Conservation (phyloP, 768 basidiomycete species). For the Lactifluus pinguis region DNA sequence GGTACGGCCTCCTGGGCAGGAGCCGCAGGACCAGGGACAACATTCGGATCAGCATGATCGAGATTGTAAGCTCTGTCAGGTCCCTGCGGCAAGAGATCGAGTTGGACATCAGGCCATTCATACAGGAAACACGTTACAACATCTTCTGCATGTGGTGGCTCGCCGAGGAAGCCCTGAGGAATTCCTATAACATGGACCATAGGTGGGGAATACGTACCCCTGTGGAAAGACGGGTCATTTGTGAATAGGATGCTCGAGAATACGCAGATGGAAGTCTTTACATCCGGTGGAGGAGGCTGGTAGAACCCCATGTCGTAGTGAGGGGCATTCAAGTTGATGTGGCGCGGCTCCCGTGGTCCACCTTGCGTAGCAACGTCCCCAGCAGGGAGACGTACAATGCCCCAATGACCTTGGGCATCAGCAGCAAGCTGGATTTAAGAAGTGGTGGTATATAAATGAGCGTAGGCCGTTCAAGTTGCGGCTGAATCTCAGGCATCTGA, state of each 20-base stretch:
- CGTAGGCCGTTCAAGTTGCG: background rate
- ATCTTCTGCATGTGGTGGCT: no score
- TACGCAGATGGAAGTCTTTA: background rate
- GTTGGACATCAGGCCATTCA: background rate
- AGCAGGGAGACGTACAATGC: background rate
- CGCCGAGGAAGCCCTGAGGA: background rate
- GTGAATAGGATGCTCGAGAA: background rate
- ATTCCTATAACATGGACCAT: background rate
- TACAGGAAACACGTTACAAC: background rate
- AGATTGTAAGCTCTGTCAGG: background rate
- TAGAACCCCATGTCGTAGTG: background rate
- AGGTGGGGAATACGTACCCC: background rate
- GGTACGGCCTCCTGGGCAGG: background rate
- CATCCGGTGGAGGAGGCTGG: background rate
- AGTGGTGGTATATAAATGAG: slow-evolving; percentile 30
- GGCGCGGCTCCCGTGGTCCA: background rate
- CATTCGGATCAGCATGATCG: background rate
- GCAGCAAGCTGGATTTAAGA: background rate
- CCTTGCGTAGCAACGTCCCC: background rate
- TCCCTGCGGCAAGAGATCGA: background rate
- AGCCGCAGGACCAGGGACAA: background rate
- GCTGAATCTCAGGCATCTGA: background rate
- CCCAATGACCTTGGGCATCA: background rate
- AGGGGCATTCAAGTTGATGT: no score
- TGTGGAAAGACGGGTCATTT: background rate